A percentile compares a stretch with the other conserved stretches of the same genome.
Evolutionary conservation across 1,139 yeast species (phyloP).

Genomic region (Saccharomyces pastorianus): DNA sequence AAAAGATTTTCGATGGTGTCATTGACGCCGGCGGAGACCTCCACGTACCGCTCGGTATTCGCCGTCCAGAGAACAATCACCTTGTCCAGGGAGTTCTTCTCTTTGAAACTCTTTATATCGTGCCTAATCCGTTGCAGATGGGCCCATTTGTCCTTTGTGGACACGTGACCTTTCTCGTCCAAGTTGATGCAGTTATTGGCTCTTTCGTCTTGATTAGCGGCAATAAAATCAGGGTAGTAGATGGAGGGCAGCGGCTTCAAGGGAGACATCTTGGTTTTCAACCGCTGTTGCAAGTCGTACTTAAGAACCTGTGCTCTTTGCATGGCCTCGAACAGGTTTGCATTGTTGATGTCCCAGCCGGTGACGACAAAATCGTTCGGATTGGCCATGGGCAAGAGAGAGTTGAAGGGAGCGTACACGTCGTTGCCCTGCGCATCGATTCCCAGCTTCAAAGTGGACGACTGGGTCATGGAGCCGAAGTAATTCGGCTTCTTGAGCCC

Average conservation of each 20-base stretch:
- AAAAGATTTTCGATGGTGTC: slow-evolving; percentile 81
- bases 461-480: slow-evolving; percentile 93
- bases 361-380: slow-evolving; percentile 88
- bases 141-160: slow-evolving; percentile 66
- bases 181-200: slow-evolving; percentile 80
- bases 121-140: slow-evolving; percentile 82
- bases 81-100: slow-evolving; percentile 64
- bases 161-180: slow-evolving; percentile 41
- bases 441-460: slow-evolving; percentile 85
- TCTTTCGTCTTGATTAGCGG: slow-evolving; percentile 86
- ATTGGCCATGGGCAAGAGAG: slow-evolving; percentile 75
- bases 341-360: slow-evolving; percentile 88
- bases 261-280: slow-evolving; percentile 55
- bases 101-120: slow-evolving; percentile 76
- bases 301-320: slow-evolving; percentile 83
- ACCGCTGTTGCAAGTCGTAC: slow-evolving; percentile 71
- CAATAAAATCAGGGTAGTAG: slow-evolving; percentile 94
- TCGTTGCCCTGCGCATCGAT: slow-evolving; percentile 76
- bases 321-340: slow-evolving; percentile 70
- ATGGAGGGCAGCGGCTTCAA: slow-evolving; percentile 73
- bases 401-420: slow-evolving; percentile 87
- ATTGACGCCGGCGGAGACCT: slow-evolving; percentile 68
- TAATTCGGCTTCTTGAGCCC: slow-evolving; percentile 78
- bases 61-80: slow-evolving; percentile 95
- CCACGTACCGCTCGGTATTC: slow-evolving; percentile 90